phyloP scores from a whole-genome alignment of 345 rosid species.

The Pseudoturritis turrita region DNA sequence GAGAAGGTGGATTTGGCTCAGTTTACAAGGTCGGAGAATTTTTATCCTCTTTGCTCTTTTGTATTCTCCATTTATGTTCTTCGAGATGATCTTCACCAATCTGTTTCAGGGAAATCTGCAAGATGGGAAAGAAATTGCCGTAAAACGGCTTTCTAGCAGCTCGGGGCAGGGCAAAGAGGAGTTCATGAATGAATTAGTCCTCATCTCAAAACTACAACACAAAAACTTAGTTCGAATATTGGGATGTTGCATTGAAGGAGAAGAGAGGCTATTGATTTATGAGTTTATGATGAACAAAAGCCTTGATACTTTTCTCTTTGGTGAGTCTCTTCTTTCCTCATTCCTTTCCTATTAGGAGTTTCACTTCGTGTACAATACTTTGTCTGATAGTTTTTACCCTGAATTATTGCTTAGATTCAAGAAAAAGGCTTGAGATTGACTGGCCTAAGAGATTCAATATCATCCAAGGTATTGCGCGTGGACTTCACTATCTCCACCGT shows the following conservation, averaged over 20 bases:
- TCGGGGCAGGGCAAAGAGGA: conserved; percentile 38
- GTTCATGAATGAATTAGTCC: conserved; percentile 46
- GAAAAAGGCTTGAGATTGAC: conserved; percentile 5
- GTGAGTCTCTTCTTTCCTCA: conserved; percentile 18
- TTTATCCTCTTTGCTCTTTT: neutral
- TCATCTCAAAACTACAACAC: conserved; percentile 59
- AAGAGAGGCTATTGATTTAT: conserved; percentile 45
- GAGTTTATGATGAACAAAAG: conserved; percentile 54
- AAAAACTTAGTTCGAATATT: conserved; percentile 45
- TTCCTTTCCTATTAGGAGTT: neutral
- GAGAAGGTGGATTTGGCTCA: conserved; percentile 23
- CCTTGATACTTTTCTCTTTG: conserved; percentile 47
- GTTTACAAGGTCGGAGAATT: conserved; percentile 4
- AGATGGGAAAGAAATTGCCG: conserved; percentile 4
- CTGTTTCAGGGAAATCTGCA: conserved; percentile 1
- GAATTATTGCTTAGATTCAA: conserved; percentile 13
- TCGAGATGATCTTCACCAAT: neutral
- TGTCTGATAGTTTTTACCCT: neutral
- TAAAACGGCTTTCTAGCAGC: conserved; percentile 13
- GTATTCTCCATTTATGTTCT: neutral
- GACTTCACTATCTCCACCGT: conserved; percentile 22
- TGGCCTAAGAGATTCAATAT: conserved; percentile 16
- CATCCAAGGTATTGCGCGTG: conserved; percentile 18
- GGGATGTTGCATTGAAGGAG: conserved; percentile 48
- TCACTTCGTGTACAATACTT: neutral